Evolutionary conservation across 257 asterid genomes (phyloP).

Genomic region (Asclepias syriaca): DNA sequence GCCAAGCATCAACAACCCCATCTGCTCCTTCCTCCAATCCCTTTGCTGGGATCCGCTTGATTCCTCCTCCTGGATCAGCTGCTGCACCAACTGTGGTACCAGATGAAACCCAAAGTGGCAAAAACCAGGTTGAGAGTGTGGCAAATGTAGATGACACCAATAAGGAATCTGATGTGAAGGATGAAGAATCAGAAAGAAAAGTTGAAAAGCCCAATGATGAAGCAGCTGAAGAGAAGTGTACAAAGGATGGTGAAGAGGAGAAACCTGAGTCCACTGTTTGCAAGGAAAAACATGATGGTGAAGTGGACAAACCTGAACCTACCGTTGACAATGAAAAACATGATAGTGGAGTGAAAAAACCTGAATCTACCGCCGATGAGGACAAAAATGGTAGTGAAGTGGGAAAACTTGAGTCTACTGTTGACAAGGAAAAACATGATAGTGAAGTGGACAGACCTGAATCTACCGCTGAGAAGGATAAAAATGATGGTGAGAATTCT

Average conservation of each 20-base stretch:
- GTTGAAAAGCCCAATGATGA: constrained; percentile 29
- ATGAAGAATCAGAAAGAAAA: constrained; percentile 29
- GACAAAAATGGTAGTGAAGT: constrained; percentile 15
- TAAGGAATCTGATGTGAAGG: constrained; percentile 21
- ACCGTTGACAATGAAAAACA: constrained; percentile 22
- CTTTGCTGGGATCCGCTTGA: constrained; percentile 59
- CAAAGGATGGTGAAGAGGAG: constrained; percentile 6
- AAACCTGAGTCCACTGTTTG: constrained; percentile 12
- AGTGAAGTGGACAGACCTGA: constrained; percentile 15
- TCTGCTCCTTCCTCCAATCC: constrained; percentile 62
- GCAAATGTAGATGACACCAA: constrained; percentile 8
- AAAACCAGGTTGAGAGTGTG: background rate
- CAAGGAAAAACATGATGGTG: constrained; percentile 9
- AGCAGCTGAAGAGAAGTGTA: constrained; percentile 26
- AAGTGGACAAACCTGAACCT: constrained; percentile 23
- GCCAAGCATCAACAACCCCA: constrained; percentile 35
- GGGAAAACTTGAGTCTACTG: constrained; percentile 17
- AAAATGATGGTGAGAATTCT: constrained; percentile 6
- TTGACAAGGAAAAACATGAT: constrained; percentile 24
- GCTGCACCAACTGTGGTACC: constrained; percentile 15
- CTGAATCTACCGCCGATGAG: constrained; percentile 28
- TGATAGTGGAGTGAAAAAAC: constrained; percentile 23
- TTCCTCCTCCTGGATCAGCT: constrained; percentile 37
- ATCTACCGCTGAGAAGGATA: constrained; percentile 16
- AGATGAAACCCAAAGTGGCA: constrained; percentile 9